A percentile compares a stretch with the other conserved stretches of the same genome.
Evolutionary conservation across 2,329 filamentous ascomycete genomes (phyloP).

Genomic region (Nothophaeocryptopus gaeumannii): DNA sequence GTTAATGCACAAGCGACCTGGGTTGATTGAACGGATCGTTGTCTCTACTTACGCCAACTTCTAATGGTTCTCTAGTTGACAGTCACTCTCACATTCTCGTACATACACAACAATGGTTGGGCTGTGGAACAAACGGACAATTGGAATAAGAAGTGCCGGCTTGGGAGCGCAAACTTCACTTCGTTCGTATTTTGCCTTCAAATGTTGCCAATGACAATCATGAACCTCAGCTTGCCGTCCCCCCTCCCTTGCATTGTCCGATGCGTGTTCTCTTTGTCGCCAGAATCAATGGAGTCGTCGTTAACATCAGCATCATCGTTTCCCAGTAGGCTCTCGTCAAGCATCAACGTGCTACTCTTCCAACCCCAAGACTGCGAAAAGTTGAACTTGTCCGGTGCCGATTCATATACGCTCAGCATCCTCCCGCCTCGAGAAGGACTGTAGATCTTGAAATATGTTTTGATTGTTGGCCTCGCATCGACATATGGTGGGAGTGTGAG

Average conservation of each 20-base stretch:
- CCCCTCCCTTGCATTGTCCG: constrained; percentile 39
- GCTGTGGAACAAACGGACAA: no score
- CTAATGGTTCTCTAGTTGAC: no score
- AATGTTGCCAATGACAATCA: constrained; percentile 58
- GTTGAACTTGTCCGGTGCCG: constrained; percentile 57
- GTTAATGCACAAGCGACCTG: no score
- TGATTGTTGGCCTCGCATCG: constrained; percentile 56
- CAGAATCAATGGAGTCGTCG: neutral
- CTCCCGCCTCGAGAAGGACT: constrained; percentile 57
- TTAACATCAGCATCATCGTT: constrained; percentile 33
- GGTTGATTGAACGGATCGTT: no score
- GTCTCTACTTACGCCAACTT: no score
- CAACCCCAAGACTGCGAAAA: constrained; percentile 61
- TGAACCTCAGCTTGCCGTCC: constrained; percentile 55
- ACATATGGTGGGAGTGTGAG: constrained; percentile 53
- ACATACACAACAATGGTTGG: no score
- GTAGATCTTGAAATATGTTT: constrained; percentile 63
- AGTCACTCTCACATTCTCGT: no score
- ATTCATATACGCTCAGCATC: constrained; percentile 59
- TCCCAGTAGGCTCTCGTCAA: constrained; percentile 46
- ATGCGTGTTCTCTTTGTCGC: constrained; percentile 3
- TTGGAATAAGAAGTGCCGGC: no score
- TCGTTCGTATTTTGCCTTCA: constrained; percentile 20
- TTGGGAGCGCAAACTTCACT: no score
- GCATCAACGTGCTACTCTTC: constrained; percentile 59